Percentiles rank a stretch among this genome's conserved stretches.
phyloP scores from a whole-genome alignment of 192 early-diverging fungal species.

The Gonapodya prolifera region DNA sequence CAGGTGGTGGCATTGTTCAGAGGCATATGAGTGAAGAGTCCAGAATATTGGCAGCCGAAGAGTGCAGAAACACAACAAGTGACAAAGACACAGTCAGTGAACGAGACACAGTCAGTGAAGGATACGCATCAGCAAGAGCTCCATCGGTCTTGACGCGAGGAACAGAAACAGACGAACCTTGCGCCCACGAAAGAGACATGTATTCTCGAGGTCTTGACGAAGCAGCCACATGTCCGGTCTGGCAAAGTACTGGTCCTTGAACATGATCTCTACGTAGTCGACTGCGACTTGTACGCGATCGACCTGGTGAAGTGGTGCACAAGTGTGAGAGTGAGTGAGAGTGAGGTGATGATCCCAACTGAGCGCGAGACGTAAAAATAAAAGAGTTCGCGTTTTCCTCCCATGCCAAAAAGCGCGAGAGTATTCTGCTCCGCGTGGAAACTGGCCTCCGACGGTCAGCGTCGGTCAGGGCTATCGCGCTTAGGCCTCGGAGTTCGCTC shows the following conservation, averaged over 20 bases:
- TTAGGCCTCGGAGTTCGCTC: background rate
- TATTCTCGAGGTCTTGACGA: slow-evolving; percentile 50
- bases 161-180: slow-evolving; percentile 31
- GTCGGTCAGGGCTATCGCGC: background rate
- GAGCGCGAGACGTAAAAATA: background rate
- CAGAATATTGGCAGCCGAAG: too few species aligned
- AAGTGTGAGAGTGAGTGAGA: too few species aligned
- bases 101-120: too few species aligned
- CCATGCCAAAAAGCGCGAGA: background rate
- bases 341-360: background rate
- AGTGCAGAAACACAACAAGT: too few species aligned
- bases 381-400: background rate
- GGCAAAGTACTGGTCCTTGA: slow-evolving; percentile 82
- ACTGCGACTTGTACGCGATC: slow-evolving; percentile 52
- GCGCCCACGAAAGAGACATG: slow-evolving; percentile 65
- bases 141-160: too few species aligned
- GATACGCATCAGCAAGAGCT: too few species aligned
- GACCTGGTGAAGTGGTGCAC: slow-evolving; percentile 24
- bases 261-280: slow-evolving; percentile 71
- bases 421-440: background rate
- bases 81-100: too few species aligned
- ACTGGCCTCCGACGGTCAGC: too few species aligned
- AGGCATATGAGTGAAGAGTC: too few species aligned
- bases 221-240: slow-evolving; percentile 79
- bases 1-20: too few species aligned